Evolutionary conservation across 176 grass and related monocot genomes (phyloP).

Genomic region (Cenchrus fungigraminus): DNA sequence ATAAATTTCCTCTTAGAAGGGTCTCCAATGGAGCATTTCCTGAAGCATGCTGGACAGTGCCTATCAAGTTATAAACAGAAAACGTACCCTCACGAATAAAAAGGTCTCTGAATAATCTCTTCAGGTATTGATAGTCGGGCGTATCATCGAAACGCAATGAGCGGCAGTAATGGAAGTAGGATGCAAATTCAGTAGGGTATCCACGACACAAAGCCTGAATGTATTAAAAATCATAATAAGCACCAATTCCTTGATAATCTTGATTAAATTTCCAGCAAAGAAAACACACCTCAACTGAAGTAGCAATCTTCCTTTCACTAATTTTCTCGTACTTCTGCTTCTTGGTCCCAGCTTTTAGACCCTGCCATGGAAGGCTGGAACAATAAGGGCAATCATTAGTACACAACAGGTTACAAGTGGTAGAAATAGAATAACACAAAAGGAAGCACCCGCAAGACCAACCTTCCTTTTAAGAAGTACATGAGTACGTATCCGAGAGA

Average conservation of each 20-base stretch:
- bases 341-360: constrained; percentile 91
- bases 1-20: constrained; percentile 27
- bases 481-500: constrained; percentile 96
- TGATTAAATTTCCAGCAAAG: constrained; percentile 10
- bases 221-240: constrained; percentile 5
- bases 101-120: constrained; percentile 84
- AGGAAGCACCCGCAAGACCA: constrained; percentile 32
- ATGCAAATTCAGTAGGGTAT: constrained; percentile 77
- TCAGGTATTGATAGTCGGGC: constrained; percentile 83
- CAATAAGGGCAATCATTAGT: constrained; percentile 27
- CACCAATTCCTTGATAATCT: neutral
- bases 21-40: neutral
- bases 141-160: constrained; percentile 82
- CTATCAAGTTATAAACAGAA: constrained; percentile 18
- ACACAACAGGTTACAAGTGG: constrained; percentile 7
- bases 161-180: constrained; percentile 89
- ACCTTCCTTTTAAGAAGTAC: constrained; percentile 99
- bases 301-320: constrained; percentile 85
- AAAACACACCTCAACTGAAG: constrained; percentile 73
- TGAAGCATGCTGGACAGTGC: neutral
- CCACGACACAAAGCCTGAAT: constrained; percentile 70
- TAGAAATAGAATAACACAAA: neutral
- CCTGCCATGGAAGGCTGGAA: constrained; percentile 85
- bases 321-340: constrained; percentile 98
- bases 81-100: constrained; percentile 90